Evolutionary conservation across 1,284 basidiomycete species (phyloP).

Genomic region (Boletus mariae): DNA sequence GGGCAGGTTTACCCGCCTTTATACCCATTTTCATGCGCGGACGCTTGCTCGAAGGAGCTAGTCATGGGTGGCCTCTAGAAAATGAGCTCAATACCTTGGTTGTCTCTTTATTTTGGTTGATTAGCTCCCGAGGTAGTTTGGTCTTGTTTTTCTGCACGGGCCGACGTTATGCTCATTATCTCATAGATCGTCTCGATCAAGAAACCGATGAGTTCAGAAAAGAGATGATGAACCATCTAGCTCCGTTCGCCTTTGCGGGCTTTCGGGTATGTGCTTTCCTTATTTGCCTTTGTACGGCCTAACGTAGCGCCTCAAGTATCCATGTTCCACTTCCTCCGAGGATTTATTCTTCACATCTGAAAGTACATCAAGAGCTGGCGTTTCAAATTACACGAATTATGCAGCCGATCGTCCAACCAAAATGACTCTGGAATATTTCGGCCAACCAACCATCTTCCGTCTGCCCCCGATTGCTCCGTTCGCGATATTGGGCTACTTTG

Average conservation of each 20-base stretch:
- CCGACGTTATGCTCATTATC: neutral
- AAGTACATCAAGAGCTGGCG: neutral
- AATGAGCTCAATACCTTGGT: constrained; percentile 44
- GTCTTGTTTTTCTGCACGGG: neutral
- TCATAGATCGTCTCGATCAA: constrained; percentile 33
- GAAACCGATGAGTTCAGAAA: constrained; percentile 37
- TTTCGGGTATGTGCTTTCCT: constrained; percentile 40
- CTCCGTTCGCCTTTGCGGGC: constrained; percentile 45
- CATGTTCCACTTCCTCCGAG: constrained; percentile 30
- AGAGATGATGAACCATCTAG: constrained; percentile 37
- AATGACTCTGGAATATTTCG: constrained; percentile 41
- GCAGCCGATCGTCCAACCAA: constrained; percentile 28
- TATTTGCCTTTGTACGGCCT: constrained; percentile 4
- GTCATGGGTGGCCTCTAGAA: constrained; percentile 47
- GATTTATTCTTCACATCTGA: constrained; percentile 15
- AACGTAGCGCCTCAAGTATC: constrained; percentile 29
- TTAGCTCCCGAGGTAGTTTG: constrained; percentile 32
- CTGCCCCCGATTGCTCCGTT: constrained; percentile 44
- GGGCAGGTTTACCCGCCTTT: constrained; percentile 41
- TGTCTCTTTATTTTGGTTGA: constrained; percentile 47
- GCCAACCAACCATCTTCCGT: constrained; percentile 29
- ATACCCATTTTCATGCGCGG: constrained; percentile 38
- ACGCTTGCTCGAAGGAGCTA: constrained; percentile 39
- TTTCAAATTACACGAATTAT: constrained; percentile 16
- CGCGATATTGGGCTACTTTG: constrained; percentile 46